These are phyloP conservation scores for Lecanoromycetidae sp. DNA, from an alignment of 2,329 filamentous ascomycete genomes.

Conservation along the genomic window DNA sequence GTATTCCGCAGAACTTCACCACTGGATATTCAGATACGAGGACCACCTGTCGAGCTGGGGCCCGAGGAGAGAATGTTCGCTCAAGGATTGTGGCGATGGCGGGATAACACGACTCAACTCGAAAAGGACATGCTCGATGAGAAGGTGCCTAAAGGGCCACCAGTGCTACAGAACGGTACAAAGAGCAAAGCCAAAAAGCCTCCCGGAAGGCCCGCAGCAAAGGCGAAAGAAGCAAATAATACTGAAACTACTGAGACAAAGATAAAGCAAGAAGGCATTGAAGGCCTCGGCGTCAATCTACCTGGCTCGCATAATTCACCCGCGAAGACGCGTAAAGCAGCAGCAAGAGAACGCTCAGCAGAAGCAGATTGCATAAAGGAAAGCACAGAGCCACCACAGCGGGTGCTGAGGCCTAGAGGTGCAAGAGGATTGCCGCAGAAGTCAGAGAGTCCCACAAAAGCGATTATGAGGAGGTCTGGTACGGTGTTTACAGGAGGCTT, in stretches of 20 bases:
- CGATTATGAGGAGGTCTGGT: background rate
- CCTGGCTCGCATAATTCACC: slow-evolving; percentile 8
- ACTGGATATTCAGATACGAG: slow-evolving; percentile 11
- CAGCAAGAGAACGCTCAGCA: background rate
- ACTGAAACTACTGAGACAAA: background rate
- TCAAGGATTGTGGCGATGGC: slow-evolving; percentile 31
- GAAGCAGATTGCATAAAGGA: slow-evolving; percentile 1
- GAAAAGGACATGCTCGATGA: too few species aligned
- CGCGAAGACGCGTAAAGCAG: background rate
- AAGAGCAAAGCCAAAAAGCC: background rate
- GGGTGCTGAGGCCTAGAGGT: slow-evolving; percentile 8
- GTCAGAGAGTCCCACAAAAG: slow-evolving; percentile 7
- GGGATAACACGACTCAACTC: too few species aligned
- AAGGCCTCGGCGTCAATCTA: slow-evolving; percentile 10
- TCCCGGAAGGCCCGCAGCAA: background rate
- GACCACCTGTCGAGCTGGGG: slow-evolving; percentile 18
- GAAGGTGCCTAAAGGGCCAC: background rate
- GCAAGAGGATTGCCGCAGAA: background rate
- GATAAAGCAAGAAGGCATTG: slow-evolving; percentile 10
- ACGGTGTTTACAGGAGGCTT: slow-evolving; percentile 8
- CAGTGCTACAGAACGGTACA: background rate
- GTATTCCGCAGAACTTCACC: slow-evolving; percentile 27
- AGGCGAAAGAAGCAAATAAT: background rate
- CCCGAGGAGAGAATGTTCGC: slow-evolving; percentile 28
- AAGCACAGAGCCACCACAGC: slow-evolving; percentile 5